Evolutionary conservation across 306 rosid species (phyloP).

Genomic region (Cucurbita maxima): DNA sequence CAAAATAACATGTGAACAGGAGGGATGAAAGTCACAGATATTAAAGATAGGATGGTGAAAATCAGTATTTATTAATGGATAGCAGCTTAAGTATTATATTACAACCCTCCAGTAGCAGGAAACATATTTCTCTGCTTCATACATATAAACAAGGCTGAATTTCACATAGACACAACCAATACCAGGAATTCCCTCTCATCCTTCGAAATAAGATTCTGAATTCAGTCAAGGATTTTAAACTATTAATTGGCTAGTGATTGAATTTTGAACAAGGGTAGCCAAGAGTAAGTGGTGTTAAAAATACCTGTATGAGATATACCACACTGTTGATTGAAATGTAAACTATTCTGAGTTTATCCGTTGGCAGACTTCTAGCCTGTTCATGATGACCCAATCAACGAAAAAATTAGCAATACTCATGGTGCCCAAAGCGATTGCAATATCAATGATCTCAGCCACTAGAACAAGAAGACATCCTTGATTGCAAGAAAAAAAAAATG

Average conservation of each 20-base stretch:
- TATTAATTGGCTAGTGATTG: background rate
- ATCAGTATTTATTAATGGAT: background rate
- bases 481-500: background rate
- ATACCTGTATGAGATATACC: slow-evolving; percentile 69
- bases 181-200: background rate
- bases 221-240: background rate
- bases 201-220: background rate
- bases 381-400: background rate
- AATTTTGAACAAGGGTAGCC: background rate
- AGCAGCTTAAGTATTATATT: background rate
- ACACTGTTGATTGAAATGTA: slow-evolving; percentile 56
- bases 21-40: background rate
- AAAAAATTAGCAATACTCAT: background rate
- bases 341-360: slow-evolving; percentile 61
- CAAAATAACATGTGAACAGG: background rate
- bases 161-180: background rate
- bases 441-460: background rate
- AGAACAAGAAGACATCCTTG: background rate
- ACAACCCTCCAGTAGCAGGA: background rate
- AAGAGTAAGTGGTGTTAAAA: background rate
- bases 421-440: background rate
- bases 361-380: slow-evolving; percentile 88
- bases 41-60: background rate
- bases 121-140: background rate
- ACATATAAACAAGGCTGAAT: background rate